Evolutionary conservation across 83 land plant species (phyloP).

Genomic region (Isoetes engelmannii): DNA sequence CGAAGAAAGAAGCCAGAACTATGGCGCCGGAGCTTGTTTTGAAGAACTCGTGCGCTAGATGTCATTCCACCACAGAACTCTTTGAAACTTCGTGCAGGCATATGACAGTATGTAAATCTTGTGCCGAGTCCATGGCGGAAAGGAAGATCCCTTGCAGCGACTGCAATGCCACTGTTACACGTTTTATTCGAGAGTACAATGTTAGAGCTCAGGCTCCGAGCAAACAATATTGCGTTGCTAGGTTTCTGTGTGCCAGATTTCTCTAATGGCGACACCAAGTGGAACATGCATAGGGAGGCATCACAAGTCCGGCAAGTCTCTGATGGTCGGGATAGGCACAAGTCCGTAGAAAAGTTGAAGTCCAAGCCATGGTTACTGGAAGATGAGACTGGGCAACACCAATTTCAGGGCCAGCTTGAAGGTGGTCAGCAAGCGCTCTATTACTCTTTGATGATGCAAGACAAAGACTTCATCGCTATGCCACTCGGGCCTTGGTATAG

Average conservation of each 20-base stretch:
- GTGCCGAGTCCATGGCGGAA: slow-evolving; percentile 78
- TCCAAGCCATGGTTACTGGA: slow-evolving; percentile 91
- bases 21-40: slow-evolving; percentile 66
- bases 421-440: slow-evolving; percentile 91
- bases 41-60: slow-evolving; percentile 64
- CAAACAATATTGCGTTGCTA: slow-evolving; percentile 70
- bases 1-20: neutral
- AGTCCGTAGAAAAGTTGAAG: slow-evolving; percentile 76
- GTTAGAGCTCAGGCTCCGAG: slow-evolving; percentile 50
- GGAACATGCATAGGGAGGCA: slow-evolving; percentile 80
- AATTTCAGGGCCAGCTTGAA: slow-evolving; percentile 86
- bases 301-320: slow-evolving; percentile 80
- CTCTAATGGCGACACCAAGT: slow-evolving; percentile 71
- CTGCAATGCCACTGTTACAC: slow-evolving; percentile 56
- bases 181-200: slow-evolving; percentile 78
- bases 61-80: slow-evolving; percentile 61
- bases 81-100: slow-evolving; percentile 95
- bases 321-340: slow-evolving; percentile 52
- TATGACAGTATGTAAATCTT: slow-evolving; percentile 70
- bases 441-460: slow-evolving; percentile 71
- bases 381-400: slow-evolving; percentile 81
- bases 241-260: slow-evolving; percentile 76
- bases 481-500: slow-evolving; percentile 98
- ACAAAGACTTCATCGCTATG: slow-evolving; percentile 80
- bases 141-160: slow-evolving; percentile 45